phyloP scores from a whole-genome alignment of 2,329 filamentous ascomycete genomes.

The Phialophora tarda region DNA sequence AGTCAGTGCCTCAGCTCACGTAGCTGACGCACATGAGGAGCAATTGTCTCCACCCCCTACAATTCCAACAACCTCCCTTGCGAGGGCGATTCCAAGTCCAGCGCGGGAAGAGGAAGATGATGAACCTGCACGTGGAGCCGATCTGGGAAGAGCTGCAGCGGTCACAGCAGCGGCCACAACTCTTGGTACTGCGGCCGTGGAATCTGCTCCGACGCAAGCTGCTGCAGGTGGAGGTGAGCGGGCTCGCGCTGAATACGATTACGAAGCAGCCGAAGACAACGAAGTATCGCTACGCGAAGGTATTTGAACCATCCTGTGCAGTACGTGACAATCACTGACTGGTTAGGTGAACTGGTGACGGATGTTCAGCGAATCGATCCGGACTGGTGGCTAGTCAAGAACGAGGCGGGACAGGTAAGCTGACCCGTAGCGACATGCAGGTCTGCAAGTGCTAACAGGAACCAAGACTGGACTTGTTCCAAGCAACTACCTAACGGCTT shows the following conservation, averaged over 20 bases:
- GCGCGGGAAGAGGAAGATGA: conserved; percentile 63
- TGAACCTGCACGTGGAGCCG: conserved; percentile 67
- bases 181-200: conserved; percentile 53
- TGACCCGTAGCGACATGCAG: not conserved
- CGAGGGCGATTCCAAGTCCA: conserved; percentile 60
- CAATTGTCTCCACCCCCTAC: conserved; percentile 48
- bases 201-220: conserved; percentile 51
- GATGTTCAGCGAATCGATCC: conserved; percentile 98
- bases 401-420: conserved; percentile 73
- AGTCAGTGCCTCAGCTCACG: conserved; percentile 62
- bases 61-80: conserved; percentile 69
- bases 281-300: conserved; percentile 91
- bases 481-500: conserved; percentile 92
- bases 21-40: conserved; percentile 52
- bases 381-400: conserved; percentile 98
- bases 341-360: conserved; percentile 69
- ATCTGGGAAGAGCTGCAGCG: conserved; percentile 65
- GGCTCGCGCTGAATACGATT: conserved; percentile 88
- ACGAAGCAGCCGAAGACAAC: conserved; percentile 97
- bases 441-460: conserved; percentile 5
- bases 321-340: conserved; percentile 5
- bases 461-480: conserved; percentile 75
- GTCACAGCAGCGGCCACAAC: conserved; percentile 59
- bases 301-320: not conserved
- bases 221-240: conserved; percentile 63